Base-by-base conservation (phyloP, 495 filamentous ascomycete species). In the Aspergillus saccharolyticus region DNA sequence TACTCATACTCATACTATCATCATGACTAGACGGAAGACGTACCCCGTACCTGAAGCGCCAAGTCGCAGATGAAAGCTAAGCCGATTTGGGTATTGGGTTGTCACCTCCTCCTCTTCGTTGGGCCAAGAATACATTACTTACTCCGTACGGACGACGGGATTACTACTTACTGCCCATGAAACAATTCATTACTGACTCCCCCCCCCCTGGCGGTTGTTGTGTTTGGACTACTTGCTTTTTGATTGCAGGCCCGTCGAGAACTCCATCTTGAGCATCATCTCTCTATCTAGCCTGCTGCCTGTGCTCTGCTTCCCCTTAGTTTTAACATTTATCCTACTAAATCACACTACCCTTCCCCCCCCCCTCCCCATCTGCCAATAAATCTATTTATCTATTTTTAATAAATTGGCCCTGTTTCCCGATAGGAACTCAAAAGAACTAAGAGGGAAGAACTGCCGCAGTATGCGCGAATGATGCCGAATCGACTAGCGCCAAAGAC, bases 381-480 rank as follows among this genome's bases (percentile, higher is more conserved):
- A 28, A 28, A 28, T 9, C 25, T 28, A 28, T 28, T 39, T 2
- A 39, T 39, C 10, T 39, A 39, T 39, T 39, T 39, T 9, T 9
- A 39, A 9, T 39, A 39, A 39, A 39, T 12, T 39, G 25, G 25
- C 25, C 25, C 25, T 28, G 25, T 30, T 30, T 10, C 25, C 33
- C 33, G 33, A 39, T 39, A 39, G 33, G 33, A 39, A 39, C 25
- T 28, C 25, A 28, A 9, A 4, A 28, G 9, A 28, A 28, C 4
- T 9, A 4, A 9, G 25, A 9, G 12, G 33, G 14, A 15, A 39
- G 14, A 39, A 39, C 33, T 39, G 33, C 33, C 33, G 33, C 25
- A 24, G 50, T 52, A 19, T 28, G 45, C 52, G 45, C 47, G 21
- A 61, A 61, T 53, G 55, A 61, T 61, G 59, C 55, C 54, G 56